A percentile compares a stretch with the other conserved stretches of the same genome.
Evolutionary conservation across 2,329 filamentous ascomycete species (phyloP).

Genomic region (Epichloe bromicola): DNA sequence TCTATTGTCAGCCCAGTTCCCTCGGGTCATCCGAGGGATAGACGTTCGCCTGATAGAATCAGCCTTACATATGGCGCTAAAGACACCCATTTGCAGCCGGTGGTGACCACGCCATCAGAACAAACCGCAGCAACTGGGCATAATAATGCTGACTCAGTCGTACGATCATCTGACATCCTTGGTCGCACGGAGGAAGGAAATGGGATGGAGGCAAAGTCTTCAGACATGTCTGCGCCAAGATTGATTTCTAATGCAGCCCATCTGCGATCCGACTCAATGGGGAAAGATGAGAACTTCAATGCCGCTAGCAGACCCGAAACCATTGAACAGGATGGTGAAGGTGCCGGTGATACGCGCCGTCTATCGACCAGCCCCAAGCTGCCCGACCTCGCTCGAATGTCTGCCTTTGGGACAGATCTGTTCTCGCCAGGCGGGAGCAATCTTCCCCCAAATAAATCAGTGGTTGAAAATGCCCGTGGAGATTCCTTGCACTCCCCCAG

Average conservation of each 20-base stretch:
- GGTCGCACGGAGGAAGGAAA: constrained; percentile 56
- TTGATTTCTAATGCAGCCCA: constrained; percentile 19
- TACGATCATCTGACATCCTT: constrained; percentile 59
- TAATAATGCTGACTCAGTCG: background rate
- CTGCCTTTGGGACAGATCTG: constrained; percentile 45
- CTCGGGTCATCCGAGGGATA: background rate
- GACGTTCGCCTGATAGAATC: constrained; percentile 1
- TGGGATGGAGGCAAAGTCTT: constrained; percentile 32
- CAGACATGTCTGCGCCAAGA: constrained; percentile 44
- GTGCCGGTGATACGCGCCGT: constrained; percentile 7
- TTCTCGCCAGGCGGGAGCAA: constrained; percentile 24
- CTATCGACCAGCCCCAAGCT: constrained; percentile 43
- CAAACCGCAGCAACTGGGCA: background rate
- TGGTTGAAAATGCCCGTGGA: background rate
- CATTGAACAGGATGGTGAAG: background rate
- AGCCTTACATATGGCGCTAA: background rate
- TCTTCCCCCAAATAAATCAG: background rate
- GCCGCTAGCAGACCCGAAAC: background rate
- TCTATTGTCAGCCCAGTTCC: background rate
- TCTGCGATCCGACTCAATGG: background rate
- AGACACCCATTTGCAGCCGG: background rate
- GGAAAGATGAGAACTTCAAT: background rate
- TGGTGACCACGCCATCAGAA: background rate
- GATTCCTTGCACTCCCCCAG: background rate
- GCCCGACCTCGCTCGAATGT: constrained; percentile 45